Percentiles rank a stretch among this genome's conserved stretches.
phyloP scores from a whole-genome alignment of 2,329 filamentous ascomycete species.

The Fusarium nygamai region DNA sequence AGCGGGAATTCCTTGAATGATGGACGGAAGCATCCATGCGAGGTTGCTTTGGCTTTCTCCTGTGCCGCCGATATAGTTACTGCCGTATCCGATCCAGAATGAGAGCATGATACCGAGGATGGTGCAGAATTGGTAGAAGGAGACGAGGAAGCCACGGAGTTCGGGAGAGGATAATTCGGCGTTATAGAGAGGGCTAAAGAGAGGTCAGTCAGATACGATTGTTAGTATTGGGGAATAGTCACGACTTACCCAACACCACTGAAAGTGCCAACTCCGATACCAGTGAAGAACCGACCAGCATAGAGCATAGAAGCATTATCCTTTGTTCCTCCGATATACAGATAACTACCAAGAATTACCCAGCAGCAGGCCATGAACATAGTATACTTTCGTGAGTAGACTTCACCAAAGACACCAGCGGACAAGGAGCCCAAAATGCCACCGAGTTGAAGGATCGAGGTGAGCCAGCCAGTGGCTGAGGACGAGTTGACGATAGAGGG shows the following conservation, averaged over 20 bases:
- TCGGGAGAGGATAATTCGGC: constrained; percentile 68
- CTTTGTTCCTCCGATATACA: constrained; percentile 55
- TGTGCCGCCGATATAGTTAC: constrained; percentile 58
- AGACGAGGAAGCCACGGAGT: constrained; percentile 71
- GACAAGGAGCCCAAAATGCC: constrained; percentile 58
- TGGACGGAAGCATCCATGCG: constrained; percentile 56
- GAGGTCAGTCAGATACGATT: neutral
- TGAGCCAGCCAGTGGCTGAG: constrained; percentile 60
- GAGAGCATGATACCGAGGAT: constrained; percentile 57
- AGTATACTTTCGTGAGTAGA: constrained; percentile 61
- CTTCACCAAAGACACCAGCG: constrained; percentile 58
- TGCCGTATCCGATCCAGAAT: constrained; percentile 58
- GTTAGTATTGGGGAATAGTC: neutral
- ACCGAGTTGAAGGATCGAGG: constrained; percentile 60
- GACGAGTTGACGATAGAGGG: constrained; percentile 57
- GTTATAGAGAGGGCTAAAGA: constrained; percentile 56
- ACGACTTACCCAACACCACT: constrained; percentile 49
- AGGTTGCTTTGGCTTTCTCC: constrained; percentile 55
- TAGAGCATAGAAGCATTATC: constrained; percentile 55
- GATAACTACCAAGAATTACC: constrained; percentile 56
- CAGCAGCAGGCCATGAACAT: constrained; percentile 60
- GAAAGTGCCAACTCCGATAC: constrained; percentile 59
- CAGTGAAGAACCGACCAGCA: constrained; percentile 60
- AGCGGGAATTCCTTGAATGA: constrained; percentile 55
- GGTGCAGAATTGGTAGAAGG: constrained; percentile 69